Base-by-base conservation (phyloP, 1,139 yeast species). In the Candida sp. region DNA sequence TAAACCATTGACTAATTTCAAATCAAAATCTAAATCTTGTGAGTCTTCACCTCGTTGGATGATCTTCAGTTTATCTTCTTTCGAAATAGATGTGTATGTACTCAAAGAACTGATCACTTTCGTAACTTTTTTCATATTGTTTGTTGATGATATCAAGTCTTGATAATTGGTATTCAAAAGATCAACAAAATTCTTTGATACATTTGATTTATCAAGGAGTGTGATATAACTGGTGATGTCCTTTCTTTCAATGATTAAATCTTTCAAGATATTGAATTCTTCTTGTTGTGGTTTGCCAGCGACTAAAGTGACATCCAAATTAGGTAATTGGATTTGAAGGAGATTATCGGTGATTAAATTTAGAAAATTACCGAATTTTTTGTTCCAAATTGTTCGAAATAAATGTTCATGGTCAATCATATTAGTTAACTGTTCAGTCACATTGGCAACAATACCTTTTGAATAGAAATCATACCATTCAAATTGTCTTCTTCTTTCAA, bases 401-500 rank as follows among this genome's bases (percentile, higher is more conserved):
- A 68, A 61, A 37, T 66, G 61, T 60, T 90, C 97, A 43, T 75
- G 77, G 34, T 80, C 82, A 22, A 79, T 73, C 40, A 84, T 62
- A 38, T 73, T 61, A 6, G 86, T 79, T 45, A 86, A 64, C 44
- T 78, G 81, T 50, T 84, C 90, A 33, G 81, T 77, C 0, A 84
- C 70, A 43, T 73, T 75, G 33, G 69, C 67, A 0, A 77, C 75
- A 1, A 80, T 58, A 1, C 75, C 74, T 44, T 75, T 73, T 36
- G 85, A 62, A 40, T 77, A 77, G 48, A 71, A 72, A 40, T 74
- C 74, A 22, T 75, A 67, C 95, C 96, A 88, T 49, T 81, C 82
- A 36, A 68, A 67, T 49, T 93, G 82, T 42, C 95, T 75, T 44
- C 86, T 64, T 40, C 71, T 73, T 55, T 91, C 97, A 36, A 90